Evolutionary conservation across 805 yeast species (phyloP), one percentile per base, ranked within the genome.

Genomic region (Candida suzukii): DNA sequence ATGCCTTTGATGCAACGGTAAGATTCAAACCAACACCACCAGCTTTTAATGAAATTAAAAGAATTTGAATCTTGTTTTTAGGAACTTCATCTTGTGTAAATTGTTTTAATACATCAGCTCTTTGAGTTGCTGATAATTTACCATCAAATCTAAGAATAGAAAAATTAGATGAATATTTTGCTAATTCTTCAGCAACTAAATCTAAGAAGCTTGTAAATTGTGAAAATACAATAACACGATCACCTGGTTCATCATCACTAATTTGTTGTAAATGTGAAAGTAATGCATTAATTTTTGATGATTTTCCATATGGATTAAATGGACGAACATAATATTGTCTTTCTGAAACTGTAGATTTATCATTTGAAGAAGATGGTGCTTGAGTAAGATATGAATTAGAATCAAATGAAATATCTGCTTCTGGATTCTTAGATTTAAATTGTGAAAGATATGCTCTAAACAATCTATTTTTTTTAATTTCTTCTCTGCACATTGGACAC

Each of bases 1-100:
- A 88, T 2, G 95, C 97, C 28, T 76, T 71, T 0, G 86, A 82
- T 0, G 97, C 95, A 39, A 81, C 77, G 0, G 95, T 90, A 45
- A 90, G 65, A 54, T 90, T 90, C 46, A 90, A 67, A 0, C 97
- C 97, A 12, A 88, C 96, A 8, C 97, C 97, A 20, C 97, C 97
- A 0, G 96, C 95, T 58, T 88, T 90, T 46, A 88, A 63, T 8
- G 95, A 83, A 17, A 90, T 57, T 19, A 90, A 63, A 11, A 90
- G 57, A 1, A 90, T 72, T 14, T 29, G 16, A 3, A 37, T 5
- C 20, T 27, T 37, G 4, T 28, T 21, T 13, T 28, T 17, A 3
- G 18, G 14, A 3, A 6, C 27, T 3, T 44, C 38, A 3, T 44
- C 45, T 3, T 39, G 25, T 22, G 63, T 64, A 55, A 91, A 90